Percentiles rank a stretch among this genome's conserved stretches.
Evolutionary conservation across 129 eudicot genomes (phyloP).

Genomic region (carrot (Daucus carota)): DH1_v3.0 NC_030382.2:54170001-54170500

Average conservation of each 20-base stretch:
- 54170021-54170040: slow-evolving; percentile 94
- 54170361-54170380: neutral
- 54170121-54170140: slow-evolving; percentile 80
- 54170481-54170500: neutral
- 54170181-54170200: slow-evolving; percentile 54
- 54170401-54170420: neutral
- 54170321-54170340: neutral
- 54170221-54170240: slow-evolving; percentile 93
- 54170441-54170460: neutral
- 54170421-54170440: neutral
- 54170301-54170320: slow-evolving; percentile 54
- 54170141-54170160: slow-evolving; percentile 53
- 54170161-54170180: slow-evolving; percentile 36
- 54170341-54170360: neutral
- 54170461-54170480: neutral
- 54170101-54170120: slow-evolving; percentile 88
- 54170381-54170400: neutral
- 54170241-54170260: slow-evolving; percentile 77
- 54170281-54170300: slow-evolving; percentile 80
- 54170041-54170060: slow-evolving; percentile 81
- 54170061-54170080: slow-evolving; percentile 55
- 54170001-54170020: slow-evolving; percentile 73
- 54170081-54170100: slow-evolving; percentile 72
- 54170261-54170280: slow-evolving; percentile 86
- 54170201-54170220: slow-evolving; percentile 63